Conservation (phyloP, 495 filamentous ascomycete species). For the Staphylotrichum tortipilum region DNA sequence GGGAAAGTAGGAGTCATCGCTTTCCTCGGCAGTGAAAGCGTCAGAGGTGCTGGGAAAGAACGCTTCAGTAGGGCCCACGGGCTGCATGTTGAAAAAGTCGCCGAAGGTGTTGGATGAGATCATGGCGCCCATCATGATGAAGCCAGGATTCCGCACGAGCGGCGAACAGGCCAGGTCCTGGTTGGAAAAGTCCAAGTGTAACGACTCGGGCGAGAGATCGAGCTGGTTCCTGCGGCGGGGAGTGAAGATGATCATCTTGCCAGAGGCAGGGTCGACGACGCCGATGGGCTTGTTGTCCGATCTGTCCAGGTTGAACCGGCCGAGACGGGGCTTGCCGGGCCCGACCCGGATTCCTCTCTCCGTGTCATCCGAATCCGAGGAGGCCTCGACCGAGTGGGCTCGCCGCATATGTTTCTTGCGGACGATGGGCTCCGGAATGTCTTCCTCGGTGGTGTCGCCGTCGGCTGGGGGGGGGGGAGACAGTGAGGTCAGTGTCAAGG, state of each 20-base stretch:
- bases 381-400: conserved; percentile 26
- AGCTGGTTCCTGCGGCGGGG: conserved; percentile 30
- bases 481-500: too few relatives aligned
- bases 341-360: conserved; percentile 28
- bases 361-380: conserved; percentile 40
- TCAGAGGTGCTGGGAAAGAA: conserved; percentile 64
- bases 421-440: conserved; percentile 49
- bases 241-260: conserved; percentile 61
- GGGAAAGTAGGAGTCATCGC: conserved; percentile 32
- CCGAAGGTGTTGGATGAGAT: conserved; percentile 43
- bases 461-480: conserved; percentile 51
- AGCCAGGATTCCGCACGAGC: conserved; percentile 59
- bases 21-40: conserved; percentile 25
- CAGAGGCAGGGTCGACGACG: conserved; percentile 58
- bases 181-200: conserved; percentile 39
- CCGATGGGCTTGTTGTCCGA: conserved; percentile 63
- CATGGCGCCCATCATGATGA: conserved; percentile 69
- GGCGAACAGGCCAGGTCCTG: conserved; percentile 43
- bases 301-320: conserved; percentile 46
- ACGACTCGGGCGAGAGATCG: conserved; percentile 39
- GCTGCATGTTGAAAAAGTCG: conserved; percentile 52
- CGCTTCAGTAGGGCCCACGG: conserved; percentile 64
- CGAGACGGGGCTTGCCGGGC: conserved; percentile 40
- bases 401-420: conserved; percentile 48
- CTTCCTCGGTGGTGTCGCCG: conserved; percentile 81